Conservation (phyloP, 1,284 basidiomycete species). For the Cutaneotrichosporon mucoides region DNA sequence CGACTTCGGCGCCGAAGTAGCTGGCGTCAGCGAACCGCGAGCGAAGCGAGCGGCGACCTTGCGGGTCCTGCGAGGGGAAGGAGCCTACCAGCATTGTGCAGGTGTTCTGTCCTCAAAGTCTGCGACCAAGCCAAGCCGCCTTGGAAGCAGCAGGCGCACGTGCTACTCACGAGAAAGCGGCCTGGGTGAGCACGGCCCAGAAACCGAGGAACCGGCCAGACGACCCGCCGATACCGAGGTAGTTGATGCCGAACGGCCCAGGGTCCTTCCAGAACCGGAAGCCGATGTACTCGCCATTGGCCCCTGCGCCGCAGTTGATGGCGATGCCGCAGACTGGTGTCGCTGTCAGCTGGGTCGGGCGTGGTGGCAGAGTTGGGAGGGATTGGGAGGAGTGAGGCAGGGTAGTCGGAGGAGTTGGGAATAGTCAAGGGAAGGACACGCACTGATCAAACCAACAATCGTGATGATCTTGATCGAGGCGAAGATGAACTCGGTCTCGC, state of each 20-base stretch:
- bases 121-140: too few relatives aligned
- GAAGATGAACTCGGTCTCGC: conserved; percentile 21
- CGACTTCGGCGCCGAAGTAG: conserved; percentile 22
- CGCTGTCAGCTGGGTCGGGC: too few relatives aligned
- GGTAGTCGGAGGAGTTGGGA: too few relatives aligned
- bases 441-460: conserved; percentile 54
- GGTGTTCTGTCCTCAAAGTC: too few relatives aligned
- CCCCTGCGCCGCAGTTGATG: conserved; percentile 54
- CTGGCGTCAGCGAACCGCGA: background rate
- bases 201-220: conserved; percentile 28
- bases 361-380: too few relatives aligned
- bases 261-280: conserved; percentile 53
- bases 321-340: conserved; percentile 57
- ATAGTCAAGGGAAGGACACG: too few relatives aligned
- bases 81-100: too few relatives aligned
- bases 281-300: conserved; percentile 43
- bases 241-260: conserved; percentile 29
- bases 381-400: too few relatives aligned
- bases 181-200: conserved; percentile 11
- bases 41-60: too few relatives aligned
- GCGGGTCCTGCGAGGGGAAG: too few relatives aligned
- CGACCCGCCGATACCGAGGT: conserved; percentile 47
- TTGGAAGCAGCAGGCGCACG: too few relatives aligned
- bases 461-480: conserved; percentile 74
- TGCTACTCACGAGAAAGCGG: conserved; percentile 12